Evolutionary conservation across 371 early-diverging fungal genomes (phyloP).

Genomic region (Actinomortierella wolfii): DNA sequence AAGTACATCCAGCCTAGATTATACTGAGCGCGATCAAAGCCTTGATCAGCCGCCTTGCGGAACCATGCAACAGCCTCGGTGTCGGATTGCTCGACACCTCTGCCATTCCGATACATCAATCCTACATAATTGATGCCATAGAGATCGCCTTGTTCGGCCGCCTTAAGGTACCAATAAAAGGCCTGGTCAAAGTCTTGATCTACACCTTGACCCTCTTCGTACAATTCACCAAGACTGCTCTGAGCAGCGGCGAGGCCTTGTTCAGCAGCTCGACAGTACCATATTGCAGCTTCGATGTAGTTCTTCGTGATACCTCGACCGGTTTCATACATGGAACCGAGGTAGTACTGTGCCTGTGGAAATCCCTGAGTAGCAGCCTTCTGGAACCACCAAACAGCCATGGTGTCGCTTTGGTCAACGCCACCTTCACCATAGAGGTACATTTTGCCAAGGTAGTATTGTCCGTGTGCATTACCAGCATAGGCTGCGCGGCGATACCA

Average conservation of each 20-base stretch:
- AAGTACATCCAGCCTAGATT: slow-evolving; percentile 5
- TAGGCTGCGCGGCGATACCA: slow-evolving; percentile 72
- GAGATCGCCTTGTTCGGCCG: slow-evolving; percentile 75
- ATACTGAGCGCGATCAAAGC: background rate
- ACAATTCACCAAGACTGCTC: slow-evolving; percentile 82
- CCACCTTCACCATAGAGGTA: slow-evolving; percentile 85
- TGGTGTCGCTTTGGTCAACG: slow-evolving; percentile 61
- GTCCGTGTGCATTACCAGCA: slow-evolving; percentile 70
- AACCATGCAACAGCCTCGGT: too few species aligned
- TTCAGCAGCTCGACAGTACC: slow-evolving; percentile 67
- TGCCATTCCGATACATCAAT: slow-evolving; percentile 78
- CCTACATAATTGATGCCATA: slow-evolving; percentile 83
- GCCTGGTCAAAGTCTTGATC: slow-evolving; percentile 61
- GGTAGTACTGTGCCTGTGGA: slow-evolving; percentile 78
- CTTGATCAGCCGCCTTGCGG: too few species aligned
- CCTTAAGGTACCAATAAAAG: slow-evolving; percentile 64
- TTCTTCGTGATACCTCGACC: slow-evolving; percentile 73
- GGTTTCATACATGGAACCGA: slow-evolving; percentile 85
- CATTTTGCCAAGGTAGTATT: slow-evolving; percentile 84
- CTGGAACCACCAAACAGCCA: slow-evolving; percentile 76
- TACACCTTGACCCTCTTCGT: slow-evolving; percentile 79
- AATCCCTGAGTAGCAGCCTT: slow-evolving; percentile 76
- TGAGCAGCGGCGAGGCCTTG: slow-evolving; percentile 68
- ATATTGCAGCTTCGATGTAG: slow-evolving; percentile 63
- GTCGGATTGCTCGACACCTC: slow-evolving; percentile 55